Percentiles rank a stretch among this genome's conserved stretches.
Conservation (phyloP, 805 yeast species). For the Saccharomycopsis capsularis region DNA sequence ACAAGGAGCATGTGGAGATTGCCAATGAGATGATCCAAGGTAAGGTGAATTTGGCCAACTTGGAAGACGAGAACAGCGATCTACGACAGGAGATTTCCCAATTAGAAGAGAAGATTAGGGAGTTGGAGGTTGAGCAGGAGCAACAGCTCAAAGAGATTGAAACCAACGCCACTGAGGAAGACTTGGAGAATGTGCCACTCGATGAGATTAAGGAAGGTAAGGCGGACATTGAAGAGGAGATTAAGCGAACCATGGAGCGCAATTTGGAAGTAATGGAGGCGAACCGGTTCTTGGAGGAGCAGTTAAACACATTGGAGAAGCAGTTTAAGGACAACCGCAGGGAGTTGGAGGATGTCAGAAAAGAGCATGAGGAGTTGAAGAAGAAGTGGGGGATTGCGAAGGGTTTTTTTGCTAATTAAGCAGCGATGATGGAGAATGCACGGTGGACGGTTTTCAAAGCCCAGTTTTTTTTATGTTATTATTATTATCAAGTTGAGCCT, state of each 20-base stretch:
- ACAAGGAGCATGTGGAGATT: constrained; percentile 75
- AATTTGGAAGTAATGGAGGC: constrained; percentile 61
- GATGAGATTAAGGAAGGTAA: constrained; percentile 31
- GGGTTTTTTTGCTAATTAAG: background rate
- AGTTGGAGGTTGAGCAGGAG: constrained; percentile 31
- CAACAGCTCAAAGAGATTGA: constrained; percentile 21
- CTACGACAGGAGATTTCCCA: constrained; percentile 43
- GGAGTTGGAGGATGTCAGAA: constrained; percentile 15
- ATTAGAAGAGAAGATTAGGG: constrained; percentile 36
- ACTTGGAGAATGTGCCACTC: background rate
- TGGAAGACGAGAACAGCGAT: constrained; percentile 67
- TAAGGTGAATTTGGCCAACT: constrained; percentile 65
- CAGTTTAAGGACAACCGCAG: constrained; percentile 15
- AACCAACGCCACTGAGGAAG: constrained; percentile 3
- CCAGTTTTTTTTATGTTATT: too few relatives aligned
- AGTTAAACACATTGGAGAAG: constrained; percentile 13
- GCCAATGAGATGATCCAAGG: constrained; percentile 84
- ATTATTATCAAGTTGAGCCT: too few relatives aligned
- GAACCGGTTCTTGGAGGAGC: constrained; percentile 49
- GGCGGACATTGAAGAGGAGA: constrained; percentile 40
- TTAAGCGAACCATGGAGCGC: constrained; percentile 52
- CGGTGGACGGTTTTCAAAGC: too few relatives aligned
- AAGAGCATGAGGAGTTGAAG: constrained; percentile 18
- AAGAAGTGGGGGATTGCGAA: background rate
- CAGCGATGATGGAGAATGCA: too few relatives aligned